Conservation (phyloP, 345 rosid genomes). For the Linum trigynum region DNA sequence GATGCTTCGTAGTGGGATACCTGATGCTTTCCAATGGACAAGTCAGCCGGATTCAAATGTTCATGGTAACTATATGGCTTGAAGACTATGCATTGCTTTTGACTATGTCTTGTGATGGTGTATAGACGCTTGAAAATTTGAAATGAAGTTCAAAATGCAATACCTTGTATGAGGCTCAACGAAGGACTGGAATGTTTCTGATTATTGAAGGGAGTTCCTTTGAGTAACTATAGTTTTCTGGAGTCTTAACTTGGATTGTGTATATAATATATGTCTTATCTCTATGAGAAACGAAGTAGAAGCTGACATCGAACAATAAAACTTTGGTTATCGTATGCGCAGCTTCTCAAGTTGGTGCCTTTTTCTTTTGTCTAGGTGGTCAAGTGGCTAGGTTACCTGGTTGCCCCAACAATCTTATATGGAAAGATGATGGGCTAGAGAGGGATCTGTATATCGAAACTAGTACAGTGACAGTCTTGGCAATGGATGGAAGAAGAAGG, state of each 20-base stretch:
- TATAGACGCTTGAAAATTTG: neutral
- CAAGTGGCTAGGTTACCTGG: conserved; percentile 24
- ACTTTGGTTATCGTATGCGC: conserved; percentile 20
- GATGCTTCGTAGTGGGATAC: conserved; percentile 83
- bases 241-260: neutral
- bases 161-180: neutral
- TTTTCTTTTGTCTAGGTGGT: no score
- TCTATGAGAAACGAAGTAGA: neutral
- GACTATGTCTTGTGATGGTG: neutral
- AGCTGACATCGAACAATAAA: neutral
- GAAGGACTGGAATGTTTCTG: neutral
- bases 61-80: conserved; percentile 12
- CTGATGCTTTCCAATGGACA: conserved; percentile 66
- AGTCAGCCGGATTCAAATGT: conserved; percentile 32
- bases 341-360: conserved; percentile 35
- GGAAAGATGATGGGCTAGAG: conserved; percentile 89
- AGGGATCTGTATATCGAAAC: conserved; percentile 80
- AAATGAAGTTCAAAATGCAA: neutral
- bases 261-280: neutral
- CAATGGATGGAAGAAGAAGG: conserved; percentile 98
- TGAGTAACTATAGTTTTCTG: neutral
- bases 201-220: neutral
- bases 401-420: conserved; percentile 52
- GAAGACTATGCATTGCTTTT: neutral
- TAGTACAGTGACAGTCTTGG: conserved; percentile 80